Evolutionary conservation across 2,329 filamentous ascomycete genomes (phyloP).

Genomic region (Fusarium sp.): DNA sequence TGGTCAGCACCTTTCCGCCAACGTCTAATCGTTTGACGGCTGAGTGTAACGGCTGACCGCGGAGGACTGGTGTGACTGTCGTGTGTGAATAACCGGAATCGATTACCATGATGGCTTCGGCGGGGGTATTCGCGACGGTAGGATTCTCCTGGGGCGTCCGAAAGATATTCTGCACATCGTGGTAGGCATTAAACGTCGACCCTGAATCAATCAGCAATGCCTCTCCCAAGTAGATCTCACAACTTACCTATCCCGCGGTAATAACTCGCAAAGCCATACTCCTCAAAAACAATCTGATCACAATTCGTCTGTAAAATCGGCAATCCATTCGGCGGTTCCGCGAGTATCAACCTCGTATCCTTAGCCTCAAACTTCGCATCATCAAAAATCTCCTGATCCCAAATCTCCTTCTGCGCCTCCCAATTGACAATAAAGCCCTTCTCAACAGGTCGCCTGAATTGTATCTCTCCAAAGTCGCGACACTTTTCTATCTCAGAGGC

Average conservation of each 20-base stretch:
- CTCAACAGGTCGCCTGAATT: constrained; percentile 89
- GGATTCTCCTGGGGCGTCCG: constrained; percentile 65
- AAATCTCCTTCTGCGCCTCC: constrained; percentile 95
- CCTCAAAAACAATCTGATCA: constrained; percentile 97
- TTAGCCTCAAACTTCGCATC: constrained; percentile 78
- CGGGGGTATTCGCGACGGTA: constrained; percentile 61
- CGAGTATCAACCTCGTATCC: constrained; percentile 80
- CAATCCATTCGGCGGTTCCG: constrained; percentile 87
- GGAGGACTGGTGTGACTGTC: constrained; percentile 86
- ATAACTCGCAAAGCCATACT: constrained; percentile 92
- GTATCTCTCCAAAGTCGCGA: constrained; percentile 88
- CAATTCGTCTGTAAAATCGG: constrained; percentile 86
- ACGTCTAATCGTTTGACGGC: constrained; percentile 88
- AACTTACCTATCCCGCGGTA: constrained; percentile 76
- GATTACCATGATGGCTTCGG: constrained; percentile 86
- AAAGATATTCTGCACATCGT: constrained; percentile 77
- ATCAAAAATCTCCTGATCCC: constrained; percentile 88
- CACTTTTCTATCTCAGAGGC: constrained; percentile 82
- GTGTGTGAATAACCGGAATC: constrained; percentile 96
- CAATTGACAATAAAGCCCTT: constrained; percentile 96
- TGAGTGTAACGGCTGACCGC: constrained; percentile 81
- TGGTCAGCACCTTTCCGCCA: constrained; percentile 92
- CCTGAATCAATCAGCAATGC: constrained; percentile 57
- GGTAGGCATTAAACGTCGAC: constrained; percentile 82
- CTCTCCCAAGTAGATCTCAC: not conserved